Base-by-base conservation (phyloP, 2,329 filamentous ascomycete species). In the Exophiala oligosperma region DNA sequence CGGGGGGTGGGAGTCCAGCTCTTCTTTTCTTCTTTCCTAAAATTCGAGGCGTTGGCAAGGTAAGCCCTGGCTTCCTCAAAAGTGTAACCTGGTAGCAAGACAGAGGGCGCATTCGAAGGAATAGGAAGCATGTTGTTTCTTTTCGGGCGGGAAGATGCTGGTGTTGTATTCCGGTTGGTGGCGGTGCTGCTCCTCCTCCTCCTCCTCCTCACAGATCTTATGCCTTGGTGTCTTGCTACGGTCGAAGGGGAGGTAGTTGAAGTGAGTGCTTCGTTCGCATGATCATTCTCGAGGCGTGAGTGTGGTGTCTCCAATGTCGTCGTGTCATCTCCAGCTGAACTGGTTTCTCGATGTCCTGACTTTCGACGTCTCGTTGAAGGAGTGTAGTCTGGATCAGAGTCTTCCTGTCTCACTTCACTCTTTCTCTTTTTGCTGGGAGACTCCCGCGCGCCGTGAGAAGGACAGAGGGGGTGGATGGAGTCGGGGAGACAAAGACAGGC, bases 401-500 rank as follows among this genome's bases (percentile, higher is more conserved):
- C 46, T 11, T 29, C 46, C 2, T 17, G n/a, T 43, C 5, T 23
- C 14, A 7, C 21, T 11, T 50, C 52, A 41, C n/a, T 28, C 6
- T 28, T n/a, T 23, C 24, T 23, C 17, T 37, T 28, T 49, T 57
- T 52, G 55, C 38, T 56, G 28, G 46, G 52, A 32, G 26, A 21
- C 29, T 48, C 48, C 35, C 24, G 29, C 29, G 11, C 17, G 17
- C 56, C 52, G 40, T 61, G 59, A n/a, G 28, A 21, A 17, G 59
- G 55, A 37, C 59, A 61, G 17, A 59, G 12, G n/a, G 49, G 23
- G 9, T 28, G 24, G 3, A 46, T 47, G 28, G 51, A 32, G n/a
- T 7, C 40, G 17, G 37, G 4, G 14, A 28, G 14, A 48, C 59
- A 61, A 35, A 58, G 44, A 40, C 59, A 61, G 24, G 49, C 40